phyloP scores from a whole-genome alignment of 805 yeast species.

The Peterozyma toletana region DNA sequence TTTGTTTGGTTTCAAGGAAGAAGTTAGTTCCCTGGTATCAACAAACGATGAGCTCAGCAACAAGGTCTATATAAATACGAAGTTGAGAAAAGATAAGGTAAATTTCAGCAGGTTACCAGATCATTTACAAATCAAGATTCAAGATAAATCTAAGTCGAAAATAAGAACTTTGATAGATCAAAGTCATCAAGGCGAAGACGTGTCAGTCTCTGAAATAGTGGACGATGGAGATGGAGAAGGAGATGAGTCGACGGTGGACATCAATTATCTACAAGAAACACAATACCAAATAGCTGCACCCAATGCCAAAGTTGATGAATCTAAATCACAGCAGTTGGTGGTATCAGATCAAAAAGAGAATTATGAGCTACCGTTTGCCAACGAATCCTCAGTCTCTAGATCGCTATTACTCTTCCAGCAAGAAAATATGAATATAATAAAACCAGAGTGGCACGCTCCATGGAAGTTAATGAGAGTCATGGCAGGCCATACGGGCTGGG shows the following conservation, averaged over 20 bases:
- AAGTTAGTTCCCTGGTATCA: background rate
- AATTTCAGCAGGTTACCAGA: slow-evolving; percentile 1
- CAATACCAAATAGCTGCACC: background rate
- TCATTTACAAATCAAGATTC: slow-evolving; percentile 3
- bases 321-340: background rate
- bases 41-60: background rate
- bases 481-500: slow-evolving; percentile 92
- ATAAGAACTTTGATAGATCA: background rate
- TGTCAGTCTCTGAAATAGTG: background rate
- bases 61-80: slow-evolving; percentile 2
- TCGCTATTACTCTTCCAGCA: slow-evolving; percentile 14
- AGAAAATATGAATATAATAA: slow-evolving; percentile 4
- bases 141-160: background rate
- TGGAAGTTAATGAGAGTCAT: slow-evolving; percentile 73
- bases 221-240: background rate
- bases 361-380: slow-evolving; percentile 4
- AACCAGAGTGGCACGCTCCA: slow-evolving; percentile 41
- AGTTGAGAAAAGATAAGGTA: background rate
- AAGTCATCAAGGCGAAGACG: background rate
- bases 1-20: background rate
- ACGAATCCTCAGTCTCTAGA: slow-evolving; percentile 16
- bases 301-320: background rate
- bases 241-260: background rate
- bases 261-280: background rate
- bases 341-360: background rate